Percentiles rank a stretch among this genome's conserved stretches.
These are phyloP conservation scores for Globisporangium alternatum DNA, from an alignment of 352 stramenopile species.

Conservation along the genomic window DNA sequence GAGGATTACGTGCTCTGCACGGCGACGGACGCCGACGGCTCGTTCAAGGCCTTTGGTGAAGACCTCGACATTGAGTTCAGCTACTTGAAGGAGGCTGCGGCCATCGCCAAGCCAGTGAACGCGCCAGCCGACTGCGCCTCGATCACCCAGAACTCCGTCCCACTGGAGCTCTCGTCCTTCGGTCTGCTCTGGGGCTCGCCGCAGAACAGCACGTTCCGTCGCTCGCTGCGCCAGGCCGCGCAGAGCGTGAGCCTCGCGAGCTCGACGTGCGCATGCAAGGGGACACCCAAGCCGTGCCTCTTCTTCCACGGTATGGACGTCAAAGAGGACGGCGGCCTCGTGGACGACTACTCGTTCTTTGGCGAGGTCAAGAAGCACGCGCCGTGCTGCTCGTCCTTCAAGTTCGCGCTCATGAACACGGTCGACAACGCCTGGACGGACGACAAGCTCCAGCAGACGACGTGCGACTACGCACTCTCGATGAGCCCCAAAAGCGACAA, in stretches of 20 bases:
- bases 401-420: constrained; percentile 49
- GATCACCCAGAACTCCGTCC: constrained; percentile 18
- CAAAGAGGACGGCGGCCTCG: constrained; percentile 31
- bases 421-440: constrained; percentile 50
- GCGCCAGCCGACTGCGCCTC: constrained; percentile 25
- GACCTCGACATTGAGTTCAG: constrained; percentile 34
- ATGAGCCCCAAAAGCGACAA: constrained; percentile 35
- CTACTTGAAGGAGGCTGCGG: neutral
- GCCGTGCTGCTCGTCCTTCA: constrained; percentile 55
- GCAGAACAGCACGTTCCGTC: constrained; percentile 14
- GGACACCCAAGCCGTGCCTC: constrained; percentile 37
- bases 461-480: constrained; percentile 35
- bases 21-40: constrained; percentile 16
- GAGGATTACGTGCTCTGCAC: constrained; percentile 50
- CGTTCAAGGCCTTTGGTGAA: constrained; percentile 39
- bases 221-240: constrained; percentile 19
- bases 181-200: constrained; percentile 25
- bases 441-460: constrained; percentile 31
- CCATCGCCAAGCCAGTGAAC: constrained; percentile 23
- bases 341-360: constrained; percentile 39
- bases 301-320: constrained; percentile 60
- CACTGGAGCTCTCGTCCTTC: constrained; percentile 19
- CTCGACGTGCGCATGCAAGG: constrained; percentile 36
- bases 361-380: constrained; percentile 46
- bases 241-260: constrained; percentile 23